Evolutionary conservation across 225 moss, liverwort and hornwort genomes (phyloP).

Genomic region (Bryum argenteum): DNA sequence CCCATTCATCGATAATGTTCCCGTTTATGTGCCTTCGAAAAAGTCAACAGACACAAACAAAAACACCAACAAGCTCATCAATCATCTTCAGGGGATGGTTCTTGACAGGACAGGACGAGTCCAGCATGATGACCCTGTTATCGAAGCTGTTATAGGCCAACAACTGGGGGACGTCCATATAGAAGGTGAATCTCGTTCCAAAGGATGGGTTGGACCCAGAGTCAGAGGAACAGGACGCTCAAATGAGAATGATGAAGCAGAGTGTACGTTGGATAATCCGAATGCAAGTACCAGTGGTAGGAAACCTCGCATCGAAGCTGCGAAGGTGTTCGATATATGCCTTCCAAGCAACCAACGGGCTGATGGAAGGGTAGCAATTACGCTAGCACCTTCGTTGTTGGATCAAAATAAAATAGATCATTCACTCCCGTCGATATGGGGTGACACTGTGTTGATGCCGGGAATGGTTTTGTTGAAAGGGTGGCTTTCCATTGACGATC

Average conservation of each 20-base stretch:
- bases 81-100: slow-evolving; percentile 60
- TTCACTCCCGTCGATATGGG: slow-evolving; percentile 51
- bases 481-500: slow-evolving; percentile 78
- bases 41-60: slow-evolving; percentile 37
- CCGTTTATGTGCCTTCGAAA: slow-evolving; percentile 60
- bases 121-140: slow-evolving; percentile 88
- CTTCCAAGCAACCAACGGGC: slow-evolving; percentile 36
- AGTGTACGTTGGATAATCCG: slow-evolving; percentile 43
- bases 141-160: slow-evolving; percentile 80
- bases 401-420: slow-evolving; percentile 60
- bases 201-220: slow-evolving; percentile 65
- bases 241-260: slow-evolving; percentile 46
- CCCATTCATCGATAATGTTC: slow-evolving; percentile 60
- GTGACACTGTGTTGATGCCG: slow-evolving; percentile 62
- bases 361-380: slow-evolving; percentile 64
- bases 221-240: slow-evolving; percentile 43
- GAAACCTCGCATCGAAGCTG: slow-evolving; percentile 26
- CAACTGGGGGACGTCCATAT: slow-evolving; percentile 54
- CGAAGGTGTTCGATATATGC: slow-evolving; percentile 70
- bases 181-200: slow-evolving; percentile 39
- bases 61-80: slow-evolving; percentile 40
- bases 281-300: slow-evolving; percentile 36
- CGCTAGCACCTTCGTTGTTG: slow-evolving; percentile 67
- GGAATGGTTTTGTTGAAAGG: slow-evolving; percentile 80
- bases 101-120: slow-evolving; percentile 68